Evolutionary conservation across 768 basidiomycete genomes (phyloP).

Genomic region (Dictyophora rubrovolvata): DNA sequence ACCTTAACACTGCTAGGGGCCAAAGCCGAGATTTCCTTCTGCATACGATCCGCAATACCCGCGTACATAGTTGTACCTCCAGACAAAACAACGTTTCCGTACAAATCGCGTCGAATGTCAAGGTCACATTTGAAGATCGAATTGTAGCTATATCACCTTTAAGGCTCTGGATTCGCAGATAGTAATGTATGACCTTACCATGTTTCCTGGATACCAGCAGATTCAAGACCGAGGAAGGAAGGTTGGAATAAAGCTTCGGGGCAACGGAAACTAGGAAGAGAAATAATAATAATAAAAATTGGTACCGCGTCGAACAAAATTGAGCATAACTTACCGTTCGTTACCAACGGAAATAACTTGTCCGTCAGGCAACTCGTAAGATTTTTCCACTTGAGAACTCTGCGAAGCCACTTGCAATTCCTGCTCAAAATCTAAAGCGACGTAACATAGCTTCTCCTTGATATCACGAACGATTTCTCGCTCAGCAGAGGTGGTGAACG

Average conservation of each 20-base stretch:
- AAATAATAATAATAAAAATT: not conserved
- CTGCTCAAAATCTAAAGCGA: constrained; percentile 89
- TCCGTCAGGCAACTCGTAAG: constrained; percentile 85
- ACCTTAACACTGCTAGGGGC: constrained; percentile 85
- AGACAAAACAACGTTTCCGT: constrained; percentile 78
- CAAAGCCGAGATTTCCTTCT: constrained; percentile 81
- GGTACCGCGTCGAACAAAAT: not conserved
- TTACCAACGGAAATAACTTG: constrained; percentile 85
- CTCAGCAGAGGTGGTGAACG: constrained; percentile 89
- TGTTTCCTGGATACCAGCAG: constrained; percentile 73
- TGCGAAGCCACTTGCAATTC: constrained; percentile 87
- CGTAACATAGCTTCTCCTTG: constrained; percentile 90
- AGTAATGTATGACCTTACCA: constrained; percentile 27
- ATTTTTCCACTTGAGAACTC: constrained; percentile 84
- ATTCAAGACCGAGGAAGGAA: constrained; percentile 56
- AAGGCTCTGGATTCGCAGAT: not conserved
- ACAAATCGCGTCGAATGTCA: constrained; percentile 73
- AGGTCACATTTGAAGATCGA: constrained; percentile 62
- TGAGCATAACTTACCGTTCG: constrained; percentile 34
- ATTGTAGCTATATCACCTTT: constrained; percentile 35
- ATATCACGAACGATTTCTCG: constrained; percentile 93
- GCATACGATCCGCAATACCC: constrained; percentile 93
- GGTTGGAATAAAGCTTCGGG: constrained; percentile 53
- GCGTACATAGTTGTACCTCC: constrained; percentile 80
- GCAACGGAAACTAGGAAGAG: constrained; percentile 37